Conservation (phyloP, 352 stramenopile genomes). For the Globisporangium alternatum region DNA sequence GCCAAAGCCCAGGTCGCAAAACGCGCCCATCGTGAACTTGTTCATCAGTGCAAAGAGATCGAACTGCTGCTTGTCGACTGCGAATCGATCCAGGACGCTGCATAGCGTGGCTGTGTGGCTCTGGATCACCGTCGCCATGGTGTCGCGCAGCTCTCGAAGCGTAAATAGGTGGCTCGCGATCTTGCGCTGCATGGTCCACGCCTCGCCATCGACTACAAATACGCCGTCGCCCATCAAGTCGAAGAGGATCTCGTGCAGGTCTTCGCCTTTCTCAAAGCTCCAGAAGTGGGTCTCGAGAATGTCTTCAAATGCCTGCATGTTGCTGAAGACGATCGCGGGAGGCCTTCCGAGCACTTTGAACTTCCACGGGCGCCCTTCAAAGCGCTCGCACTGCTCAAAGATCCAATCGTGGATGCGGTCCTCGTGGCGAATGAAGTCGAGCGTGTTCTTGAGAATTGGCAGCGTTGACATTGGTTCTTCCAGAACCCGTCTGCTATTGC, state of each 20-base stretch:
- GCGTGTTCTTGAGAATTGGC: slow-evolving; percentile 7
- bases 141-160: slow-evolving; percentile 16
- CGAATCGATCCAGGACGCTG: slow-evolving; percentile 4
- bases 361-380: not conserved
- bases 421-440: slow-evolving; percentile 2
- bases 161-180: slow-evolving; percentile 21
- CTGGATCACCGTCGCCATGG: slow-evolving; percentile 18
- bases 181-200: slow-evolving; percentile 23
- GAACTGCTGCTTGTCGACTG: not conserved
- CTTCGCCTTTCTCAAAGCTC: slow-evolving; percentile 7
- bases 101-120: slow-evolving; percentile 13
- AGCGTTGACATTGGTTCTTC: slow-evolving; percentile 7
- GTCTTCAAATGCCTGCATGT: slow-evolving; percentile 9
- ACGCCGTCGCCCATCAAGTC: slow-evolving; percentile 4
- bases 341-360: slow-evolving; percentile 1
- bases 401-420: slow-evolving; percentile 4
- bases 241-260: not conserved
- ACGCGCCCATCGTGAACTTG: slow-evolving; percentile 20
- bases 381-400: not conserved
- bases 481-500: not conserved
- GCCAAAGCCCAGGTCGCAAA: slow-evolving; percentile 34
- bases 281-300: slow-evolving; percentile 12
- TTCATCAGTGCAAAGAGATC: slow-evolving; percentile 11
- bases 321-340: not conserved
- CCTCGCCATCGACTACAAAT: slow-evolving; percentile 2